phyloP scores from a whole-genome alignment of 2,329 filamentous ascomycete genomes.

The Claviceps sp. region DNA sequence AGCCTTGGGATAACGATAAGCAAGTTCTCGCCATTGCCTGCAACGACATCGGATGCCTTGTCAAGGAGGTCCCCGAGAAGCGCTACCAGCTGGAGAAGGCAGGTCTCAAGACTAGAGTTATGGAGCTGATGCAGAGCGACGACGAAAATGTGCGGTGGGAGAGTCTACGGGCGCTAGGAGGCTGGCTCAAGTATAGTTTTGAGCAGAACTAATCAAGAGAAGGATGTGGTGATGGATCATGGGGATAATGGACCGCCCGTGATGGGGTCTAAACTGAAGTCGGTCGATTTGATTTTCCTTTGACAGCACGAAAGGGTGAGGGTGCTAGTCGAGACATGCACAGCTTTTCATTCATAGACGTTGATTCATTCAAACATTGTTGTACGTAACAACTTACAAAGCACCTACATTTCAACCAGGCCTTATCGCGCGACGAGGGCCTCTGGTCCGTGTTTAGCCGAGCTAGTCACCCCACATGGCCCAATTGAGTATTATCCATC shows the following conservation, averaged over 20 bases:
- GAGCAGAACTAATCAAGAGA: slow-evolving; percentile 23
- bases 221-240: background rate
- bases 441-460: too few relatives aligned
- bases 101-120: slow-evolving; percentile 73
- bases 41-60: slow-evolving; percentile 79
- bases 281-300: background rate
- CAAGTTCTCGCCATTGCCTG: slow-evolving; percentile 86
- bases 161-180: slow-evolving; percentile 67
- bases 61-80: slow-evolving; percentile 81
- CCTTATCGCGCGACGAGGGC: too few relatives aligned
- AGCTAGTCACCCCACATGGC: too few relatives aligned
- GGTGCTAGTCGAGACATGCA: background rate
- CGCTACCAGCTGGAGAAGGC: slow-evolving; percentile 67
- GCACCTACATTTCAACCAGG: background rate
- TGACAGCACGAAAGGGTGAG: background rate
- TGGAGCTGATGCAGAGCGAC: slow-evolving; percentile 84
- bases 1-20: slow-evolving; percentile 65
- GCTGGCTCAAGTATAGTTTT: slow-evolving; percentile 53
- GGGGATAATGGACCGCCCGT: background rate
- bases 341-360: background rate
- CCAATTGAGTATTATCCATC: too few relatives aligned
- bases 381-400: background rate
- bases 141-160: slow-evolving; percentile 90
- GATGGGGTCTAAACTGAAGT: background rate
- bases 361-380: background rate